phyloP scores from a whole-genome alignment of 495 filamentous ascomycete genomes.

The Thermothielavioides terrestris region DNA sequence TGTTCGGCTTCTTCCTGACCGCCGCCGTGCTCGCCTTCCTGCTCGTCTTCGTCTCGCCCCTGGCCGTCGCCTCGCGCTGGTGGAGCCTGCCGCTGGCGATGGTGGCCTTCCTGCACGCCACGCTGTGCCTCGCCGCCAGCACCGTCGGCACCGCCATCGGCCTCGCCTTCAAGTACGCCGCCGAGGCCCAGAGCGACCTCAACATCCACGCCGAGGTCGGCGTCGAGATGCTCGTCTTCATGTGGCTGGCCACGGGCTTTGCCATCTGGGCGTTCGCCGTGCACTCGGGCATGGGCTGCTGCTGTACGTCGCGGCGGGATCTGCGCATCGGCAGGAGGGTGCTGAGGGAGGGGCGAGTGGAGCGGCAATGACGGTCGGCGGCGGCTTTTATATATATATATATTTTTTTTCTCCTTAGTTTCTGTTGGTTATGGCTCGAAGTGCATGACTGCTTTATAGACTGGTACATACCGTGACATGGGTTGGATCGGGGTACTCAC shows the following conservation, averaged over 20 bases:
- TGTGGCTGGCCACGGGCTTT: slow-evolving; percentile 73
- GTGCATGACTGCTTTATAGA: too few species aligned
- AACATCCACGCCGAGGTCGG: slow-evolving; percentile 71
- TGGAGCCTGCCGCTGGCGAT: slow-evolving; percentile 42
- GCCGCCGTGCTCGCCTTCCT: slow-evolving; percentile 58
- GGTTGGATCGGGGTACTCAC: too few species aligned
- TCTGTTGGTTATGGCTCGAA: too few species aligned
- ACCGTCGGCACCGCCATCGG: slow-evolving; percentile 76
- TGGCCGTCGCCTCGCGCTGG: slow-evolving; percentile 39
- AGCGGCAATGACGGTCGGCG: background rate
- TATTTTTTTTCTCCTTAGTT: too few species aligned
- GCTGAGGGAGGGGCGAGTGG: slow-evolving; percentile 8
- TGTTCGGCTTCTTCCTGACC: slow-evolving; percentile 82
- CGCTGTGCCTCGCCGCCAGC: slow-evolving; percentile 59
- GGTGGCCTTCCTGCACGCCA: slow-evolving; percentile 55
- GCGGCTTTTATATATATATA: background rate
- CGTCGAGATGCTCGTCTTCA: slow-evolving; percentile 70
- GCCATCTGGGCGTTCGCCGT: slow-evolving; percentile 59
- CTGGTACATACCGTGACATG: too few species aligned
- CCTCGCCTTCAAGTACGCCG: slow-evolving; percentile 64
- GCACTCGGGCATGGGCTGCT: slow-evolving; percentile 67
- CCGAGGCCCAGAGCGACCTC: slow-evolving; percentile 52
- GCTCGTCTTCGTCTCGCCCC: slow-evolving; percentile 36
- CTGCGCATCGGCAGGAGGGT: slow-evolving; percentile 40
- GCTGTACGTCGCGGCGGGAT: slow-evolving; percentile 54